Evolutionary conservation across 2,329 filamentous ascomycete species (phyloP).

Genomic region (Byssoonygena ceratinophila): DNA sequence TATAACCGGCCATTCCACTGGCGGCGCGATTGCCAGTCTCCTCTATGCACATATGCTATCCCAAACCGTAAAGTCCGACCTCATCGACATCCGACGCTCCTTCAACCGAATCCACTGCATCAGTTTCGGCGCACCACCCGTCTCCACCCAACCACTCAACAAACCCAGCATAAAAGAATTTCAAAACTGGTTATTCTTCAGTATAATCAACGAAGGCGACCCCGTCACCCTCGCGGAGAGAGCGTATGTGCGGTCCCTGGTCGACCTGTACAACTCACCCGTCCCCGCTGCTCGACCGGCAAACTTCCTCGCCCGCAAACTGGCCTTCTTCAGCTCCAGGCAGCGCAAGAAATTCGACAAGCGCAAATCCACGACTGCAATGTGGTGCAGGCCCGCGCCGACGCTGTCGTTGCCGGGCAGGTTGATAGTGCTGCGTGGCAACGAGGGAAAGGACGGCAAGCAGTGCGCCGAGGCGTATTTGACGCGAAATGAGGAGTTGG

Average conservation of each 20-base stretch:
- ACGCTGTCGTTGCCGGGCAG: constrained; percentile 61
- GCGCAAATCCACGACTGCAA: constrained; percentile 8
- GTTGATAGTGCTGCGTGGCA: constrained; percentile 52
- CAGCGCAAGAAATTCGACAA: constrained; percentile 8
- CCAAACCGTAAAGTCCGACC: constrained; percentile 50
- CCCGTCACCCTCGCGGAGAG: constrained; percentile 68
- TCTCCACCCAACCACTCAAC: constrained; percentile 58
- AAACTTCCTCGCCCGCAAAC: constrained; percentile 9
- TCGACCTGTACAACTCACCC: constrained; percentile 59
- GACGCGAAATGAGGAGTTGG: constrained; percentile 56
- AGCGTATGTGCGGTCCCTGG: constrained; percentile 59
- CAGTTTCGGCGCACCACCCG: constrained; percentile 72
- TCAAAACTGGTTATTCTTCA: constrained; percentile 62
- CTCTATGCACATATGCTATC: constrained; percentile 74
- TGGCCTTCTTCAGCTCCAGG: constrained; percentile 6
- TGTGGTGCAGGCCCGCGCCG: constrained; percentile 56
- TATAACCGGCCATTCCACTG: constrained; percentile 78
- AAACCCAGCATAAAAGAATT: constrained; percentile 45
- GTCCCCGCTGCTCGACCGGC: constrained; percentile 33
- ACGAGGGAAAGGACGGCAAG: constrained; percentile 39
- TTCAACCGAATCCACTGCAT: constrained; percentile 77
- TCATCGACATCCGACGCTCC: constrained; percentile 56
- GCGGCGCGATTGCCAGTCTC: constrained; percentile 69
- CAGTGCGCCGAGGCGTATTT: constrained; percentile 56
- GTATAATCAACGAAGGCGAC: constrained; percentile 78